Base-by-base conservation (phyloP, 2,329 filamentous ascomycete genomes). In the Colletotrichum sp. region DNA sequence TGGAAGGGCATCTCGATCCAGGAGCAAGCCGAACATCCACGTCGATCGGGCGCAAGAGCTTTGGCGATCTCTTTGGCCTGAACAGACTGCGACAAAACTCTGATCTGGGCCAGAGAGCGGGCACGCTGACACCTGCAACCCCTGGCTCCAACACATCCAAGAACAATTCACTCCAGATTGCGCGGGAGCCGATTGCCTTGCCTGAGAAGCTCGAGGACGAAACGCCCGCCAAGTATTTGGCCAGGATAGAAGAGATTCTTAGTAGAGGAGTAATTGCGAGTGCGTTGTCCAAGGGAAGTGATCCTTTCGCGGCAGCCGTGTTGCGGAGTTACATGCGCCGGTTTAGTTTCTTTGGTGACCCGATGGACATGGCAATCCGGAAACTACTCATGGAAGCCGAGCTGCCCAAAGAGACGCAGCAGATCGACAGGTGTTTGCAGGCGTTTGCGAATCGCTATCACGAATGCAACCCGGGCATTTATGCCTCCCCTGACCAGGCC, bases 391-490 rank as follows among this genome's bases (percentile, higher is more conserved):
- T 99, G 95, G 96, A 98, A 82, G 96, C 97, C 5, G 96, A 99
- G 84, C 86, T 99, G 36, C 97, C 97, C 6, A 98, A 98, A 80
- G 97, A 99, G 86, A 99, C 97, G 0, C 97, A 99, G 84, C 97
- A 99, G 81, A 99, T 99, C 78, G 97, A 99, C 84, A 92, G 97
- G 69, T 97, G 97, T 71, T 87, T 99, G 44, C 95, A 98, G 83
- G 94, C 96, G 3, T 99, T 99, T 85, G 95, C 97, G 1, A 97
- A 99, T 83, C 92, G 97, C 75, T 99, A 99, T 83, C 95, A 99
- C 82, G 97, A 99, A 85, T 99, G 97, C 86, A 99, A 99, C 80
- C 97, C 97, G 4, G 96, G 97, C 52, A 98, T 99, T 76, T 99
- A 98, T 85, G 91, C 94, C 28, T 93, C 93, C 39, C 92, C 96